Base-by-base conservation (phyloP, 441 rosid species). In the Aleurites moluccanus region DNA sequence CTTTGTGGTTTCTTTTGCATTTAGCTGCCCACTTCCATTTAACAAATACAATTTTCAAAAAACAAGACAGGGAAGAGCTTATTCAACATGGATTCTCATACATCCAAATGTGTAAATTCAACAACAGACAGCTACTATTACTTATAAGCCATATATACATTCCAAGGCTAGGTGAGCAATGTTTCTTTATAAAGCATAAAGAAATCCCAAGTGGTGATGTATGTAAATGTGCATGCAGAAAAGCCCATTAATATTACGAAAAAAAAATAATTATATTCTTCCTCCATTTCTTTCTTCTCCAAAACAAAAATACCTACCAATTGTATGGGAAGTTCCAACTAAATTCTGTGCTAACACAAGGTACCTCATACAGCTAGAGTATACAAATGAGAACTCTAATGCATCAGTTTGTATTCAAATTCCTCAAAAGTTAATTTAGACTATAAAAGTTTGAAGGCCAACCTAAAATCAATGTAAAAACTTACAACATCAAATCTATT, bases 51-150 rank as follows among this genome's bases (percentile, higher is more conserved):
- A 8, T 42, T 40, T 40, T 10, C 21, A 27, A 49, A 71, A 55
- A 6, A 25, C 10, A 66, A 63, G 38, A 64, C 35, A 52, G 38
- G 1, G 74, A 10, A 20, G 9, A 60, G 42, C 56, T 53, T n/a
- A 56, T 27, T 47, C 57, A 45, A 44, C 40, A 15, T 42, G 47
- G 49, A 38, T 67, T 65, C 52, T 75, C 33, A 67, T 25, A 38
- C 44, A 67, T 35, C 47, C 28, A 56, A 53, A 35, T 45, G 18
- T 13, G 42, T 5, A 13, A 45, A 2, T 60, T 8, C 53, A 21
- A 28, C 45, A 61, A 2, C 16, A 49, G 33, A 13, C 50, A n/a
- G 67, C 44, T 63, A 14, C 4, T 10, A 20, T 73, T 35, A 50
- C 49, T 35, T 7, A 47, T 27, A 65, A 21, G 30, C 69, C 53